phyloP scores from a whole-genome alignment of 257 asterid species.

The Scutellaria minor region DNA sequence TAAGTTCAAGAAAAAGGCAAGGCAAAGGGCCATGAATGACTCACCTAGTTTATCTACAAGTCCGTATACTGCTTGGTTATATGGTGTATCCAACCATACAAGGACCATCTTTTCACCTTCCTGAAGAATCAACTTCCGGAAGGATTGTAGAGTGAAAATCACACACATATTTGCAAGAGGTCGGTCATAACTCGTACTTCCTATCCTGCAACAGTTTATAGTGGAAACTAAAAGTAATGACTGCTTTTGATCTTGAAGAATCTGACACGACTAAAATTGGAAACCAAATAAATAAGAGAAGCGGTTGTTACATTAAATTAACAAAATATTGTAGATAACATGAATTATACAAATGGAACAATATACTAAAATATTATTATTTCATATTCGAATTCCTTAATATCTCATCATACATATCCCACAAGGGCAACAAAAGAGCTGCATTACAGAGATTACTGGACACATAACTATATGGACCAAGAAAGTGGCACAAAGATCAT shows the following conservation, averaged over 20 bases:
- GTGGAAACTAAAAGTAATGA: constrained; percentile 21
- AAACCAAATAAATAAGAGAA: constrained; percentile 21
- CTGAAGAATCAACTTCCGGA: constrained; percentile 88
- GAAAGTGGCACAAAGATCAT: constrained; percentile 4
- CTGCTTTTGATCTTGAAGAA: constrained; percentile 25
- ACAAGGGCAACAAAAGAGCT: not conserved
- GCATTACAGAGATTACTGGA: not conserved
- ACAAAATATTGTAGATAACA: not conserved
- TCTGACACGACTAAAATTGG: constrained; percentile 15
- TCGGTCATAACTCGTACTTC: constrained; percentile 58
- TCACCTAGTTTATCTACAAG: constrained; percentile 95
- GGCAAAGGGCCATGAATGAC: constrained; percentile 20
- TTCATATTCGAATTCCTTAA: constrained; percentile 16
- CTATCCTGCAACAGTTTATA: constrained; percentile 57
- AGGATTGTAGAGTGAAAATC: constrained; percentile 85
- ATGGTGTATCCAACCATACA: constrained; percentile 95
- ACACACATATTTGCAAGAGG: constrained; percentile 79
- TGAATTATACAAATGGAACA: not conserved
- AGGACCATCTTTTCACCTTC: constrained; percentile 99
- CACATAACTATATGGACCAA: constrained; percentile 2
- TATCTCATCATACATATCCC: not conserved
- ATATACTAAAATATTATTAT: constrained; percentile 2
- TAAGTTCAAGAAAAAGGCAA: not conserved
- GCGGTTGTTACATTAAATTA: not conserved
- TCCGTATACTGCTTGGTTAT: constrained; percentile 97